Base-by-base conservation (phyloP, 306 rosid genomes). In the Purshia tridentata region DNA sequence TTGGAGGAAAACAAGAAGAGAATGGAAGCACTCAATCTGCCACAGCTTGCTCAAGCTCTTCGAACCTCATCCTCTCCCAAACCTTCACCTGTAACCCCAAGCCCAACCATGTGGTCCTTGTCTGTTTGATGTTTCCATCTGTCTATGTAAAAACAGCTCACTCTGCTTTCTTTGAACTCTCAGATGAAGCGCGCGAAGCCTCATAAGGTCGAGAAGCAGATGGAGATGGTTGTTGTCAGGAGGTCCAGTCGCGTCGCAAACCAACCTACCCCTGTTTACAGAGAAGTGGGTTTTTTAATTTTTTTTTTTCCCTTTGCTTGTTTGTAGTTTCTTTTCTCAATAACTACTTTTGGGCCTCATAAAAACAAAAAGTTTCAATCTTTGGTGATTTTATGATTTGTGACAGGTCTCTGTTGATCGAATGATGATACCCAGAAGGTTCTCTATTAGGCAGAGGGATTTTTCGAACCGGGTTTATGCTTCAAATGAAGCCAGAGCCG, bases 21-120 rank as follows among this genome's bases (percentile, higher is more conserved):
- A 63, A 81, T 86, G 86, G 88, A 81, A 69, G 86, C 85, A 46
- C 90, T 86, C 48, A 81, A 84, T 65, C 83, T 86, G 15, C 67
- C 69, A 71, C 73, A 76, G 72, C 90, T 84, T 2, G 79, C 86
- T 41, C 66, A 74, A 1, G 72, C 84, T 63, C 63, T 84, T 2
- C 77, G 71, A 76, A 54, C 81, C 55, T 7, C 73, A 51, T 55
- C 84, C 6, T 76, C 73, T 22, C 81, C 86, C 0, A 86, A 79
- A 51, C 52, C 81, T 8, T 76, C 86, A 63, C 86, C 88, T 19
- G 75, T 72, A 57, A 72, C 12, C 10, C 46, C 44, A 55, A 51
- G 22, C 10, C 19, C 53, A 29, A 15, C 44, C 29, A 16, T 14
- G n/a, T n/a, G n/a, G n/a, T 40, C 4, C 40, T 67, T 70, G 41